Evolutionary conservation across 768 basidiomycete genomes (phyloP).

Genomic region (Rhodotorula diobovata): DNA sequence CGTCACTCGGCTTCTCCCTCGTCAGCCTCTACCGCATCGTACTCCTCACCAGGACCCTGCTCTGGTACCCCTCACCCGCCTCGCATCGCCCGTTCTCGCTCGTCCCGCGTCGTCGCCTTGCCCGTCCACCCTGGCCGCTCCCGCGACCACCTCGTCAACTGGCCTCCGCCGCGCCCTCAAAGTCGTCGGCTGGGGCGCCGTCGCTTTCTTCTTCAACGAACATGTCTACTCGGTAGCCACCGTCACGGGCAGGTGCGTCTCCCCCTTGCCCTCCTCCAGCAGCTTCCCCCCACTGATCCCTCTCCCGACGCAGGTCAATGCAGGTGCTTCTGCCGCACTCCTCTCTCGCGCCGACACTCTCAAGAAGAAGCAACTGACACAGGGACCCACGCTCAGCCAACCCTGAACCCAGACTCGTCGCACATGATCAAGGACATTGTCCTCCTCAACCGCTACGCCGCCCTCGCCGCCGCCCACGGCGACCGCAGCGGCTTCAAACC

Average conservation of each 20-base stretch:
- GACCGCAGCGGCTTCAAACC: conserved; percentile 18
- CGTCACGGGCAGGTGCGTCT: conserved; percentile 40
- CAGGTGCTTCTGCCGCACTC: conserved; percentile 26
- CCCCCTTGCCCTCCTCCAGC: neutral
- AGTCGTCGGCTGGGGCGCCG: conserved; percentile 38
- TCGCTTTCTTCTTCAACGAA: conserved; percentile 39
- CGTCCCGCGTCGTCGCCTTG: neutral
- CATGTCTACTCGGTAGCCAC: conserved; percentile 35
- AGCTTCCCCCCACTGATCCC: neutral
- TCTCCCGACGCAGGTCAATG: conserved; percentile 36
- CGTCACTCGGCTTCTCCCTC: too few species aligned
- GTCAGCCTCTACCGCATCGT: too few species aligned
- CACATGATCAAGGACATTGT: conserved; percentile 40
- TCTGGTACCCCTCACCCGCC: too few species aligned
- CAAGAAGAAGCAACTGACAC: neutral
- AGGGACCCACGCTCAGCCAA: conserved; percentile 32
- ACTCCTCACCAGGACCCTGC: too few species aligned
- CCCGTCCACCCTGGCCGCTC: conserved; percentile 5
- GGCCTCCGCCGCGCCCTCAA: conserved; percentile 15
- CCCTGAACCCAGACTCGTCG: conserved; percentile 43
- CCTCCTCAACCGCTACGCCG: conserved; percentile 38
- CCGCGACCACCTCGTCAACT: neutral
- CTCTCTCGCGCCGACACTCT: too few species aligned
- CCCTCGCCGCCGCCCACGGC: conserved; percentile 1
- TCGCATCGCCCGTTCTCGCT: too few species aligned